These are phyloP conservation scores for Phlebiopsis gigantea DNA, from an alignment of 768 basidiomycete genomes.

Conservation along the genomic window DNA sequence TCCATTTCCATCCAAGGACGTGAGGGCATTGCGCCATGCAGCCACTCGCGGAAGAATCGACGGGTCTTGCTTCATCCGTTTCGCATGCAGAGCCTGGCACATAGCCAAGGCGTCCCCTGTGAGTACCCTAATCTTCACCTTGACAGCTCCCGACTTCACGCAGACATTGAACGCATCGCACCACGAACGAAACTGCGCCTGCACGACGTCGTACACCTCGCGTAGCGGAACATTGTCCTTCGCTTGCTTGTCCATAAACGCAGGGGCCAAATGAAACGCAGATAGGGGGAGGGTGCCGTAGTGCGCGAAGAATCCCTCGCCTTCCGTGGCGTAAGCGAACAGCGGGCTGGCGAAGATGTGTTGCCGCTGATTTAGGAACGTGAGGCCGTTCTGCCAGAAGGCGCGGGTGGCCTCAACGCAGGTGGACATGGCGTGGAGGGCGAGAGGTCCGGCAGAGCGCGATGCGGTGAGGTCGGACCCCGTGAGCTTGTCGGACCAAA, in stretches of 20 bases:
- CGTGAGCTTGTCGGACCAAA: not conserved
- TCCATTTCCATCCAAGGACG: slow-evolving; percentile 11
- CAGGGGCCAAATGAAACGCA: slow-evolving; percentile 37
- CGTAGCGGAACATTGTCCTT: not conserved
- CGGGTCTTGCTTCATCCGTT: too few relatives aligned
- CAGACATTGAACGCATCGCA: slow-evolving; percentile 5
- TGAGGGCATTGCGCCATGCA: slow-evolving; percentile 5
- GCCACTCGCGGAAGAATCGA: not conserved
- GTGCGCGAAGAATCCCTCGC: slow-evolving; percentile 36
- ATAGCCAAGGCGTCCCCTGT: slow-evolving; percentile 16
- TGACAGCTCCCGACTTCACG: not conserved
- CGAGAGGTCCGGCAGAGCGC: slow-evolving; percentile 35
- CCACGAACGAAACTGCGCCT: slow-evolving; percentile 12
- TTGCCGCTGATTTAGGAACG: slow-evolving; percentile 19
- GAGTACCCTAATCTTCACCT: slow-evolving; percentile 8
- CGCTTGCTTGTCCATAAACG: not conserved
- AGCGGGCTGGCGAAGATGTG: slow-evolving; percentile 35
- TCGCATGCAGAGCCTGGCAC: slow-evolving; percentile 5
- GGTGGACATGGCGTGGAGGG: slow-evolving; percentile 13
- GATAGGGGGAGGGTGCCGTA: slow-evolving; percentile 38
- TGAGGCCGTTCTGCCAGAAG: slow-evolving; percentile 40
- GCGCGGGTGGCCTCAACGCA: slow-evolving; percentile 20
- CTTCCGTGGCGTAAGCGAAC: slow-evolving; percentile 36
- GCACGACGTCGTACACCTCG: slow-evolving; percentile 2
- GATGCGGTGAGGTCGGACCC: not conserved